These are phyloP conservation scores for Dactylellina cionopaga DNA, from an alignment of 2,329 filamentous ascomycete species.

Conservation along the genomic window DNA sequence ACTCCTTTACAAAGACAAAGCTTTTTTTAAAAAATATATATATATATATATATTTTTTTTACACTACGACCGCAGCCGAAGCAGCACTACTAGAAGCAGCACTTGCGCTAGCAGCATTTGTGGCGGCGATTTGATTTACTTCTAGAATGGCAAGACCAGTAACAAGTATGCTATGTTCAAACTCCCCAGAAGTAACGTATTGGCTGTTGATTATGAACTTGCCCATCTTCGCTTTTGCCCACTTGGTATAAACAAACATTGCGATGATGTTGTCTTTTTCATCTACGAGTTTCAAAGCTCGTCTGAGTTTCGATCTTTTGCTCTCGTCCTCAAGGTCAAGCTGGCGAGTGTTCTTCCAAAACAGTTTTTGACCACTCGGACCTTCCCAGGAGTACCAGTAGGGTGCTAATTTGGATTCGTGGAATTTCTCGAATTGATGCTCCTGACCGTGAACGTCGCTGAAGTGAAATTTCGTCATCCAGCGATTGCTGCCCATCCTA, in stretches of 20 bases:
- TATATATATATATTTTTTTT: background rate
- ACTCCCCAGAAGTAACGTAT: conserved; percentile 2
- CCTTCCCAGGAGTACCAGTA: conserved; percentile 20
- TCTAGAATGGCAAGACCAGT: conserved; percentile 30
- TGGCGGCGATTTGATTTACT: no score
- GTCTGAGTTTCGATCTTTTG: conserved; percentile 9
- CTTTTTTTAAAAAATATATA: background rate
- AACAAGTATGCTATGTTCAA: conserved; percentile 30
- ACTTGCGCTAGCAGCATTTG: background rate
- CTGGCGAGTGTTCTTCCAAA: conserved; percentile 40
- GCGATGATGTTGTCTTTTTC: conserved; percentile 24
- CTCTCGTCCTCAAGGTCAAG: conserved; percentile 22
- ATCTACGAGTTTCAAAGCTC: conserved; percentile 29
- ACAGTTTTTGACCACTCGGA: conserved; percentile 4
- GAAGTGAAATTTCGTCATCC: conserved; percentile 48
- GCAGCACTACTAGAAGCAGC: background rate
- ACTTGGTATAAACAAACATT: conserved; percentile 32
- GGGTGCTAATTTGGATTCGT: conserved; percentile 14
- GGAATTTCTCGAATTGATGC: conserved; percentile 11
- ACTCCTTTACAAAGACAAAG: no score
- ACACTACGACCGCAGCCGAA: background rate
- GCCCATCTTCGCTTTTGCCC: conserved; percentile 22
- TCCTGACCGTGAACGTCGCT: conserved; percentile 18
- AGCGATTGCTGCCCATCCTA: conserved; percentile 32
- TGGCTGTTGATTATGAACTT: conserved; percentile 32